Conservation (phyloP, 352 stramenopile species). For the Poterioochromonas sp. region DNA sequence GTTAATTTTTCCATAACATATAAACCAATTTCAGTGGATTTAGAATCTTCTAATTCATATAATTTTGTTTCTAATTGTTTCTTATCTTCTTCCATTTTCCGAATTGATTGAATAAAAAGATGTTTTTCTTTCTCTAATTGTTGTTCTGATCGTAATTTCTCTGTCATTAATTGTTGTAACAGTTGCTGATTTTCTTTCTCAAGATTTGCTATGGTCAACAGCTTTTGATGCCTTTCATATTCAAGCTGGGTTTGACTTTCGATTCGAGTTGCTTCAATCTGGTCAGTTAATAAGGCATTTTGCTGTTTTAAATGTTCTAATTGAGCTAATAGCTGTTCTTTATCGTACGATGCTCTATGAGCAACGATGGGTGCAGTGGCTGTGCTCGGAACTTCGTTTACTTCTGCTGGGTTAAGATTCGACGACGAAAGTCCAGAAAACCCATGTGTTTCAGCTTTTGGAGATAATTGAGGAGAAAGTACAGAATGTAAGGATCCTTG, state of each 20-base stretch:
- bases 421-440: no score
- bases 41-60: neutral
- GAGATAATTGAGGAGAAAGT: no score
- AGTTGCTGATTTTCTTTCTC: slow-evolving; percentile 11
- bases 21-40: neutral
- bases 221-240: neutral
- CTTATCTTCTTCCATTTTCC: slow-evolving; percentile 10
- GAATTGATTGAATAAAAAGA: neutral
- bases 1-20: neutral
- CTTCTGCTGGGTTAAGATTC: no score
- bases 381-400: no score
- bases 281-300: slow-evolving; percentile 10
- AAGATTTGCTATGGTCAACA: neutral
- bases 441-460: no score
- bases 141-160: neutral
- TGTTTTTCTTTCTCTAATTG: neutral
- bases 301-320: slow-evolving; percentile 5
- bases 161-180: neutral
- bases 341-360: no score
- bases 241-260: neutral
- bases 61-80: neutral
- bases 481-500: no score
- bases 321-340: neutral
- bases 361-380: no score
- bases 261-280: neutral